Base-by-base conservation (phyloP, 805 yeast genomes). In the Millerozyma miso region DNA sequence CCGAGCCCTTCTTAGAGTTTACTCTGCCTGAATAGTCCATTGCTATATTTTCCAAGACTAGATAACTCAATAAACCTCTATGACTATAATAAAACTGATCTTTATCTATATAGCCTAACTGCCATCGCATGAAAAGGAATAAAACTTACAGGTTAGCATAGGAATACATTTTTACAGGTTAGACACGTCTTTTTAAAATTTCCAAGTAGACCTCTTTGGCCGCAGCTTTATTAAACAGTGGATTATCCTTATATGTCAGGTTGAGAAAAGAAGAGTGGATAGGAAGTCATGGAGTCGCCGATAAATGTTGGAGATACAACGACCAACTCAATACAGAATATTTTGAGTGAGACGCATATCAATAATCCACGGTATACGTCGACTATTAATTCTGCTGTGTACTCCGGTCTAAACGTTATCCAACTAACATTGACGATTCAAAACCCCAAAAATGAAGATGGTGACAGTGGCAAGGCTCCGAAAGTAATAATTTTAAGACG, bases 11-110 rank as follows among this genome's bases (percentile, higher is more conserved):
- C 63, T 89, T 89, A 4, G 95, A 84, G 36, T 96, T 96, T 2
- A 86, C 95, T 54, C 96, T 67, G 52, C 85, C 86, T 48, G 88
- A 90, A 57, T 87, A 87, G 60, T 89, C 96, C 97, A 89, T 89
- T 7, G n/a, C n/a, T n/a, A n/a, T n/a, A n/a, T n/a, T n/a, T n/a
- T n/a, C n/a, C n/a, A n/a, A n/a, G n/a, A n/a, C n/a, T n/a, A n/a
- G n/a, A n/a, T n/a, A n/a, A n/a, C n/a, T n/a, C n/a, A n/a, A n/a
- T n/a, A n/a, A n/a, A n/a, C n/a, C n/a, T n/a, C n/a, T n/a, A n/a
- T n/a, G n/a, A n/a, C n/a, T n/a, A n/a, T n/a, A n/a, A n/a, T n/a
- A n/a, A n/a, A n/a, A n/a, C n/a, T n/a, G n/a, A n/a, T n/a, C 95
- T 54, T 96, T 67, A 52, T 85, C 86, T 48, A 87, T 90, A 57